Percentiles rank a stretch among this genome's conserved stretches.
phyloP scores from a whole-genome alignment of 2,329 filamentous ascomycete genomes.

The Fonsecaea pugnacius region DNA sequence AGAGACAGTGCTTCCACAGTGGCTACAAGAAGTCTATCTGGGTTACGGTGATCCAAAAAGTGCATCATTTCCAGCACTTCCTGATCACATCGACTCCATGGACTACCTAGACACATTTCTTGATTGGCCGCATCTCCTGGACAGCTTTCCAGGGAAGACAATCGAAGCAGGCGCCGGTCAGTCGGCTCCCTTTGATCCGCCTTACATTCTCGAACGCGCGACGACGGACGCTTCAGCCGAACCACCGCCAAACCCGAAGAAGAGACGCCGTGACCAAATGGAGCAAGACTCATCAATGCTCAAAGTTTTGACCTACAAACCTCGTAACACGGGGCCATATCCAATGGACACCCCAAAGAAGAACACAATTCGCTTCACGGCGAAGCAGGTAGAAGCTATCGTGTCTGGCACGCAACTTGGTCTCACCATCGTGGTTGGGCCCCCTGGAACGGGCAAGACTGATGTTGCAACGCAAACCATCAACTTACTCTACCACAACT shows the following conservation, averaged over 20 bases:
- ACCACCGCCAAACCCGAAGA: slow-evolving; percentile 69
- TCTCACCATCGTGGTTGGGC: slow-evolving; percentile 89
- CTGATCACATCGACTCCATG: slow-evolving; percentile 75
- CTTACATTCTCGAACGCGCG: slow-evolving; percentile 78
- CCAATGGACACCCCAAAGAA: slow-evolving; percentile 78
- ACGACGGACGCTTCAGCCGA: slow-evolving; percentile 61
- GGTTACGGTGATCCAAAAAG: slow-evolving; percentile 92
- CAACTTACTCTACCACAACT: slow-evolving; percentile 98
- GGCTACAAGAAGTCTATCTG: slow-evolving; percentile 97
- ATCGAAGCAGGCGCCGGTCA: slow-evolving; percentile 77
- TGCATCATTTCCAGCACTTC: slow-evolving; percentile 80
- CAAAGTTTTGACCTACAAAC: slow-evolving; percentile 86
- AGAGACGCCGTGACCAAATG: slow-evolving; percentile 76
- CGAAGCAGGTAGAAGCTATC: slow-evolving; percentile 89
- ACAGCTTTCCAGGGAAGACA: slow-evolving; percentile 84
- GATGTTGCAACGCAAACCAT: slow-evolving; percentile 98
- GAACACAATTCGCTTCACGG: slow-evolving; percentile 85
- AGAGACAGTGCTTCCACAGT: slow-evolving; percentile 81
- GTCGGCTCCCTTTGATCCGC: slow-evolving; percentile 76
- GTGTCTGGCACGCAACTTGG: slow-evolving; percentile 92
- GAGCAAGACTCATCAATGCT: slow-evolving; percentile 69
- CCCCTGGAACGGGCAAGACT: slow-evolving; percentile 97
- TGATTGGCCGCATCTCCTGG: slow-evolving; percentile 90
- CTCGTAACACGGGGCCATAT: slow-evolving; percentile 87
- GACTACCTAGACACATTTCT: slow-evolving; percentile 95